Percentiles rank a stretch among this genome's conserved stretches.
phyloP scores from a whole-genome alignment of 139 green algal genomes.

The Micromonas pusilla region DNA sequence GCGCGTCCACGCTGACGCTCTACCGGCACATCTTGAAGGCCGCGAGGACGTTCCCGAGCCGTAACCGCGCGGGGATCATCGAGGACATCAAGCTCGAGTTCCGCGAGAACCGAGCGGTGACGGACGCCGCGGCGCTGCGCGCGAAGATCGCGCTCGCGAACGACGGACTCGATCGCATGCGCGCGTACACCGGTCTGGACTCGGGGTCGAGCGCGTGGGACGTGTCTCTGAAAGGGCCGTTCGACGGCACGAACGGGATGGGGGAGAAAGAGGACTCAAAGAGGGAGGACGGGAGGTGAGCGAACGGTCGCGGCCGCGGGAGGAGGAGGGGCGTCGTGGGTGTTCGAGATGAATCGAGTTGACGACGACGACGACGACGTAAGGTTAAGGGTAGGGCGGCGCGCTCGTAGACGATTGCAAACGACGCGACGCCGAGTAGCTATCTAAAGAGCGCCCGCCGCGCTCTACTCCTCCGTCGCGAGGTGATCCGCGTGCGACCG shows the following conservation, averaged over 20 bases:
- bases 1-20: neutral
- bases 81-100: constrained; percentile 27
- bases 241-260: neutral
- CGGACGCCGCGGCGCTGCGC: neutral
- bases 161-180: constrained; percentile 10
- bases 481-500: neutral
- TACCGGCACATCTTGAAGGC: constrained; percentile 11
- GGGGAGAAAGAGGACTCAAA: too few relatives aligned
- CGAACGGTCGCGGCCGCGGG: too few relatives aligned
- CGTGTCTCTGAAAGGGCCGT: constrained; percentile 10
- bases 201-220: neutral
- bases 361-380: neutral
- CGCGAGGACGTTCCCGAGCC: constrained; percentile 9
- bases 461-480: neutral
- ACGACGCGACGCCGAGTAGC: too few relatives aligned
- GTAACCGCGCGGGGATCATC: neutral
- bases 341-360: neutral
- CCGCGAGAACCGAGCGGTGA: neutral
- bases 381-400: too few relatives aligned
- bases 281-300: too few relatives aligned
- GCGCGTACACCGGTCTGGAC: constrained; percentile 5
- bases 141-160: neutral
- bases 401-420: too few relatives aligned
- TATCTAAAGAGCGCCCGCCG: too few relatives aligned
- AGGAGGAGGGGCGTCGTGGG: too few relatives aligned